Evolutionary conservation across 306 rosid species (phyloP).

Genomic region (Inga laurina): DNA sequence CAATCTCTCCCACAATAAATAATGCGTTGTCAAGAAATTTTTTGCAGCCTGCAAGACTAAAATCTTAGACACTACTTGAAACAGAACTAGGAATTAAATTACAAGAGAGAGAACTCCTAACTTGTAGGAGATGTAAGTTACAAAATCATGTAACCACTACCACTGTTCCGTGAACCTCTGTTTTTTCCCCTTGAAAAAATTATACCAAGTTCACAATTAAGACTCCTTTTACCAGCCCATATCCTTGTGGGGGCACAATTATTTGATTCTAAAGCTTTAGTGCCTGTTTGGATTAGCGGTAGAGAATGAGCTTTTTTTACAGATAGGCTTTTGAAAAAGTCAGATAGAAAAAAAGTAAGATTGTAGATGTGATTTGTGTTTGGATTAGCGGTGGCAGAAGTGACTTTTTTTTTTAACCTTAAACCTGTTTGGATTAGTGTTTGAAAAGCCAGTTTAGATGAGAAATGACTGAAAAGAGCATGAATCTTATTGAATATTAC

Average conservation of each 20-base stretch:
- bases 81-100: not conserved
- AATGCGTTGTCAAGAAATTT: slow-evolving; percentile 40
- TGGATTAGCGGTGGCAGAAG: too few relatives aligned
- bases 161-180: not conserved
- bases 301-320: too few relatives aligned
- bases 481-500: too few relatives aligned
- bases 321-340: too few relatives aligned
- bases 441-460: too few relatives aligned
- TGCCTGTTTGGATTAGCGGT: too few relatives aligned
- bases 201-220: not conserved
- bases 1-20: slow-evolving; percentile 70
- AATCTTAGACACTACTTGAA: slow-evolving; percentile 18
- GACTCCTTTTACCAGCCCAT: not conserved
- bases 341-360: too few relatives aligned
- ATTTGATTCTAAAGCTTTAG: too few relatives aligned
- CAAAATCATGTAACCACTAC: not conserved
- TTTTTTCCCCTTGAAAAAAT: not conserved
- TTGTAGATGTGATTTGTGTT: too few relatives aligned
- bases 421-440: too few relatives aligned
- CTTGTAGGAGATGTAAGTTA: not conserved
- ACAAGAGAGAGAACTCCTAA: not conserved
- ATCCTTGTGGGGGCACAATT: not conserved
- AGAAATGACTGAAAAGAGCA: too few relatives aligned
- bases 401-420: too few relatives aligned
- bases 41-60: slow-evolving; percentile 47